Percentiles rank a stretch among this genome's conserved stretches.
These are phyloP conservation scores for Peronosclerospora sorghi DNA, from an alignment of 352 stramenopile genomes.

Conservation along the genomic window DNA sequence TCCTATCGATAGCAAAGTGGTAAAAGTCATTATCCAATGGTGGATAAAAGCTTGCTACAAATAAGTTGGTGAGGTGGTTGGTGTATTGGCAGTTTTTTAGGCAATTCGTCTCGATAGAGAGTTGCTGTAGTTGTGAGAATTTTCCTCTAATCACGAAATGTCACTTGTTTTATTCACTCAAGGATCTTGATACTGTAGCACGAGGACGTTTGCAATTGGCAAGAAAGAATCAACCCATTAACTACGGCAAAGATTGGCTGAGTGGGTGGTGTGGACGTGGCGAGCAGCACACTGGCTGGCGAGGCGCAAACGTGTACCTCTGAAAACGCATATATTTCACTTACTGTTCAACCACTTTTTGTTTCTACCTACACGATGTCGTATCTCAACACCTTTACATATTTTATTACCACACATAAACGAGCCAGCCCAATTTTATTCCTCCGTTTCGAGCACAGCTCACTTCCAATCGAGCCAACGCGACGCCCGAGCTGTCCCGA, in stretches of 20 bases:
- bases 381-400: not conserved
- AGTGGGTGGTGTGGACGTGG: conserved; percentile 23
- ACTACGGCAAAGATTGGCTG: conserved; percentile 29
- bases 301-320: not conserved
- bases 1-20: too few relatives aligned
- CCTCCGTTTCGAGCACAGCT: conserved; percentile 11
- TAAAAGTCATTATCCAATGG: too few relatives aligned
- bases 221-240: conserved; percentile 1
- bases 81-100: too few relatives aligned
- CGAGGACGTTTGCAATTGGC: not conserved
- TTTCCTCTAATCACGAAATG: conserved; percentile 16
- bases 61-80: too few relatives aligned
- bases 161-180: not conserved
- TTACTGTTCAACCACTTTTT: conserved; percentile 3
- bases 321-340: conserved; percentile 3
- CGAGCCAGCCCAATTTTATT: conserved; percentile 2
- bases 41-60: too few relatives aligned
- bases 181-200: not conserved
- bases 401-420: conserved; percentile 5
- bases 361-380: not conserved
- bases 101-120: too few relatives aligned
- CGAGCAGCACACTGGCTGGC: conserved; percentile 5
- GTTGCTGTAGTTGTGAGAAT: too few relatives aligned
- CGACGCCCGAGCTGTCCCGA: conserved; percentile 7
- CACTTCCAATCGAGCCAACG: conserved; percentile 21